These are phyloP conservation scores for Ulmus americana DNA, from an alignment of 331 rosid genomes.

Conservation along the genomic window DNA sequence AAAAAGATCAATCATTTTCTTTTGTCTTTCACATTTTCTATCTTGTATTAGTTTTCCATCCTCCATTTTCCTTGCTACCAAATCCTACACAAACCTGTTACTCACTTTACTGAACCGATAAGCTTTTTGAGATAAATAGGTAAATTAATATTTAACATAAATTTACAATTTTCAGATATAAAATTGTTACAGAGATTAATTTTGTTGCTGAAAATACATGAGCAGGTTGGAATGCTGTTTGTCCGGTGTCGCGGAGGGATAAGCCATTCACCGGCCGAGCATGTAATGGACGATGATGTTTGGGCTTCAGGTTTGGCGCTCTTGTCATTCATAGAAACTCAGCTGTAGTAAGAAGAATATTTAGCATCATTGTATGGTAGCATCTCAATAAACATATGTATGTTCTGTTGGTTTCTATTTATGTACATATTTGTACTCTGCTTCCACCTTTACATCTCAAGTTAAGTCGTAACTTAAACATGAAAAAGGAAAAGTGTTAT, in stretches of 20 bases:
- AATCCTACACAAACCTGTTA: too few species aligned
- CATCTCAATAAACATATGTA: not conserved
- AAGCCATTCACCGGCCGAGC: slow-evolving; percentile 86
- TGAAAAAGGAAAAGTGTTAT: too few species aligned
- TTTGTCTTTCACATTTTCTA: too few species aligned
- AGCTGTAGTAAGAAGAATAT: slow-evolving; percentile 15
- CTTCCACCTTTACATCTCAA: too few species aligned
- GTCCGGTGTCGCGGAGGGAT: slow-evolving; percentile 92
- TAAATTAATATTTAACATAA: too few species aligned
- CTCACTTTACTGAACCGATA: too few species aligned
- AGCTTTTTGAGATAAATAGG: too few species aligned
- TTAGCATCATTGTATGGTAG: slow-evolving; percentile 8
- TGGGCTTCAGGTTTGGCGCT: slow-evolving; percentile 88
- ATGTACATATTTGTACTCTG: too few species aligned
- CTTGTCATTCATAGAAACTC: slow-evolving; percentile 64
- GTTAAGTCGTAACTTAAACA: too few species aligned
- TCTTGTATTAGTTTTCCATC: too few species aligned
- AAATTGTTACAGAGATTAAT: not conserved
- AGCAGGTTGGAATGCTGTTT: slow-evolving; percentile 85
- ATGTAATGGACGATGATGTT: slow-evolving; percentile 70
- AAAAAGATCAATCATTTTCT: too few species aligned
- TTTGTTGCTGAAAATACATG: slow-evolving; percentile 17
- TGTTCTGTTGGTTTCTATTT: not conserved
- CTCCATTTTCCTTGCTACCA: too few species aligned
- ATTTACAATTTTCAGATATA: not conserved